These are phyloP conservation scores for Fusarium subtropicale DNA, from an alignment of 2,329 filamentous ascomycete species.

Conservation along the genomic window DNA sequence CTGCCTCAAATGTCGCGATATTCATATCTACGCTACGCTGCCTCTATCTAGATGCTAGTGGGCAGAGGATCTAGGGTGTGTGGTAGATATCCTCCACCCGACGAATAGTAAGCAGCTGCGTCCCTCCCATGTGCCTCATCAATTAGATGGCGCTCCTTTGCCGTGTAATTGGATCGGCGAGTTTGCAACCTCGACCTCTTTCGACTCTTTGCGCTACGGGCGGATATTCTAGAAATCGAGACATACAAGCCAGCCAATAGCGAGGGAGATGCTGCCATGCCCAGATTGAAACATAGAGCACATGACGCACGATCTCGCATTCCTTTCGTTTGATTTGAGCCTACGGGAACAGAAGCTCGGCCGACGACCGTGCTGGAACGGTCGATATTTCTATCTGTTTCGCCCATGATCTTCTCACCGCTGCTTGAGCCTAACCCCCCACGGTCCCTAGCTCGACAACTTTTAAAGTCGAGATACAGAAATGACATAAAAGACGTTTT, in stretches of 20 bases:
- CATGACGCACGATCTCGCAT: constrained; percentile 44
- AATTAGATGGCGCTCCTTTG: constrained; percentile 32
- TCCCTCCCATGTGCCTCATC: constrained; percentile 33
- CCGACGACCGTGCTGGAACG: constrained; percentile 36
- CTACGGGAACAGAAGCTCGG: constrained; percentile 35
- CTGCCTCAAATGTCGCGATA: constrained; percentile 32
- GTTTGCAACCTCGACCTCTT: constrained; percentile 38
- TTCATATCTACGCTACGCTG: constrained; percentile 27
- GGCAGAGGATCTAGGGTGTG: constrained; percentile 36
- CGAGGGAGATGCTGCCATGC: constrained; percentile 23
- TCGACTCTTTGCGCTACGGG: constrained; percentile 48
- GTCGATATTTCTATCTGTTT: constrained; percentile 36
- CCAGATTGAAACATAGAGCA: constrained; percentile 40
- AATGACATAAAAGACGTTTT: constrained; percentile 37
- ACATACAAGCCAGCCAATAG: constrained; percentile 44
- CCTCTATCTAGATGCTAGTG: constrained; percentile 40
- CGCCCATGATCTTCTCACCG: constrained; percentile 43
- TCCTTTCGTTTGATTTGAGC: constrained; percentile 35
- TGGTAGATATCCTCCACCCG: constrained; percentile 32
- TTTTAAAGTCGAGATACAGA: constrained; percentile 23
- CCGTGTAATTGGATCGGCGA: constrained; percentile 32
- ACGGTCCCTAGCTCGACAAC: constrained; percentile 22
- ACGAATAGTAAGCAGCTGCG: constrained; percentile 37
- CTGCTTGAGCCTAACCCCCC: constrained; percentile 38
- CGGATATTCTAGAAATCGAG: constrained; percentile 52